Base-by-base conservation (phyloP, 352 stramenopile species). In the Globisporangium irregulare region DNA sequence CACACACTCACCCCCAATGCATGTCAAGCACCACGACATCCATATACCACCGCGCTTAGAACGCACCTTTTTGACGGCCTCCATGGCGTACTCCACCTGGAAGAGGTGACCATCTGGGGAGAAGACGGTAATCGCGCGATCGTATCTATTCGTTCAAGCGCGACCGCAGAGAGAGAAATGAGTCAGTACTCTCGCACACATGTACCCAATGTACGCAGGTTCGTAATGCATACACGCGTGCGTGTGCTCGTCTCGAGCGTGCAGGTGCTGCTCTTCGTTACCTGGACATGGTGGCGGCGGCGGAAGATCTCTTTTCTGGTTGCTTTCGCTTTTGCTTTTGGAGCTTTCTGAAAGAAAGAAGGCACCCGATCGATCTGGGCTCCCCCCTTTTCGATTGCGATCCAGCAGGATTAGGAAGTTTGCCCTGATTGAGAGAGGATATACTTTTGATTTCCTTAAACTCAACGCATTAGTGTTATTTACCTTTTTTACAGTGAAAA, bases 21-120 rank as follows among this genome's bases (percentile, higher is more conserved):
- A 50, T 48, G 14, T 3, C 41, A 48, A 20, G 14, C 12, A 3
- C 14, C 14, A 4, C 14, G 15, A 15, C 14, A 15, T 20, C 18
- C n/a, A 32, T 48, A 10, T 12, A 18, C 10, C 36, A 32, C 20
- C n/a, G 14, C 15, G 0, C 55, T 25, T 68, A 53, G 36, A 22
- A 56, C 53, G 12, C 68, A 87, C 90, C 79, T 97, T 95, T 80
- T 98, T 98, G 14, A 99, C 98, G 36, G 98, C 98, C 76, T 99
- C 97, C 93, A 99, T 99, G 68, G 98, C 98, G 86, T 99, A 99
- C 88, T 99, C 97, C 10, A 99, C 97, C 78, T 99, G 97, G 81
- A 99, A 99, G 73, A 99, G 87, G 79, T 99, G 97, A 43, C 98
- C 98, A 86, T 99, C 98, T 8, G 98, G 98, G 74, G 96, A 99